Evolutionary conservation across 139 green algal species (phyloP).

Genomic region (Picochlorum costavermella): DNA sequence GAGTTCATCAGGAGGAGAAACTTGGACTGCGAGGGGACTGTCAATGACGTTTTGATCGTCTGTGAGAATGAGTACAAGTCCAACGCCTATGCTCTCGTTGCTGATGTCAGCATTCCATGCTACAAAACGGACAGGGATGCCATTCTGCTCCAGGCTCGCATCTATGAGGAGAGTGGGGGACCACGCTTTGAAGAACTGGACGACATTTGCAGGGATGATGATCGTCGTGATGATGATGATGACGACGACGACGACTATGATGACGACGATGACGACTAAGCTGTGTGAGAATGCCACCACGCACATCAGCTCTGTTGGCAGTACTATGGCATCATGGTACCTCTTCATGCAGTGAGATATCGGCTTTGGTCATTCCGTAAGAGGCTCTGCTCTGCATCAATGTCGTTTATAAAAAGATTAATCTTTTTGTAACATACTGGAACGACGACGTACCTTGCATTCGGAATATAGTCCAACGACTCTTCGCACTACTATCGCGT

Average conservation of each 20-base stretch:
- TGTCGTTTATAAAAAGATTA: no score
- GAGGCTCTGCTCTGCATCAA: no score
- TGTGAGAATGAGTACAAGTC: not conserved
- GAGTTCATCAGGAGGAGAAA: not conserved
- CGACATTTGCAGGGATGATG: not conserved
- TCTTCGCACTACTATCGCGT: no score
- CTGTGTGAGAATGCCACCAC: no score
- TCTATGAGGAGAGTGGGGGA: not conserved
- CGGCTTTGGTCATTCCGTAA: no score
- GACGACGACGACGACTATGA: not conserved
- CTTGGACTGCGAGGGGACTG: not conserved
- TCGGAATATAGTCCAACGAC: no score
- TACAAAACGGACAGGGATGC: not conserved
- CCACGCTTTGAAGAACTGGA: not conserved
- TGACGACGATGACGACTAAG: not conserved
- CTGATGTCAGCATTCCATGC: not conserved
- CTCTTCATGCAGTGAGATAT: no score
- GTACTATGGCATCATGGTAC: no score
- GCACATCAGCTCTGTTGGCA: no score
- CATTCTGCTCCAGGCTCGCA: not conserved
- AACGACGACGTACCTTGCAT: no score
- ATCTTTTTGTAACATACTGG: no score
- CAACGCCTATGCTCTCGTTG: not conserved
- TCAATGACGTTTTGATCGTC: conserved; percentile 1
- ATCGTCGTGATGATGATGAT: not conserved